Conservation (phyloP, 106 monocot genomes). For the Platanthera zijinensis region DNA sequence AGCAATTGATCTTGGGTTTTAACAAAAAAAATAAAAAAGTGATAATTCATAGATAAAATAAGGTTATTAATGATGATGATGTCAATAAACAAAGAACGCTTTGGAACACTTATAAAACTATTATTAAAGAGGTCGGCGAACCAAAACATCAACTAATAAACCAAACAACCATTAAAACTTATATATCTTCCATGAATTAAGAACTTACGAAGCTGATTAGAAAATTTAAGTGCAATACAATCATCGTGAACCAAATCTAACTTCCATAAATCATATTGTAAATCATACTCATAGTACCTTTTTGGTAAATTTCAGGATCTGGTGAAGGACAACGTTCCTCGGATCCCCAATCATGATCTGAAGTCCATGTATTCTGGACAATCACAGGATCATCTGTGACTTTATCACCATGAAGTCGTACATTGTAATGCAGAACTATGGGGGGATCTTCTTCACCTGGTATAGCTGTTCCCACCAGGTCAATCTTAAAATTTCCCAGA, state of each 20-base stretch:
- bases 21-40: too few relatives aligned
- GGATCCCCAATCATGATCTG: conserved; percentile 66
- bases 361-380: conserved; percentile 92
- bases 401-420: conserved; percentile 85
- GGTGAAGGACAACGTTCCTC: conserved; percentile 89
- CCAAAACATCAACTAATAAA: too few relatives aligned
- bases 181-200: neutral
- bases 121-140: too few relatives aligned
- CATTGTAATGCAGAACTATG: conserved; percentile 80
- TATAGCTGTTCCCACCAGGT: conserved; percentile 55
- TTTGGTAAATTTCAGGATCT: conserved; percentile 29
- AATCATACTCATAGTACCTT: conserved; percentile 34
- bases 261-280: neutral
- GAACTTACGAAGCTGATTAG: neutral
- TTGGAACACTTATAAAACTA: too few relatives aligned
- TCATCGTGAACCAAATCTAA: neutral
- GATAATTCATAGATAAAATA: too few relatives aligned
- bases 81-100: too few relatives aligned
- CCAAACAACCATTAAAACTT: neutral
- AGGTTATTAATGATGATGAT: too few relatives aligned
- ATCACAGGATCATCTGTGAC: conserved; percentile 90
- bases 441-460: conserved; percentile 91
- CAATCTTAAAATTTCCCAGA: conserved; percentile 73
- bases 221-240: neutral
- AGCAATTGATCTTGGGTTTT: too few relatives aligned